Evolutionary conservation across 441 rosid genomes (phyloP), one percentile per base, ranked within the genome.

Genomic region (Kokia cookei): DNA sequence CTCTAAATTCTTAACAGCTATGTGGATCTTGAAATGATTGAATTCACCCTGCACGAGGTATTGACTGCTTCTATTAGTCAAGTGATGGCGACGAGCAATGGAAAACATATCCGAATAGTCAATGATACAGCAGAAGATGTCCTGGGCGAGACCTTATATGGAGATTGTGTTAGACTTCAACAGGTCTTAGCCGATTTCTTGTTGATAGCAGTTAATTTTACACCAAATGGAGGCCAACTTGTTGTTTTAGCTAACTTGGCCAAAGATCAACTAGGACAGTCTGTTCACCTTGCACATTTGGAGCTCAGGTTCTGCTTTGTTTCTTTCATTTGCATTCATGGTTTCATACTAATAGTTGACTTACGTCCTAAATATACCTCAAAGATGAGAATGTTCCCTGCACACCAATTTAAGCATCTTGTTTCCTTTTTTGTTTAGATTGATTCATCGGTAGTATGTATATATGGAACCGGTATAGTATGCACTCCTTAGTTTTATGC

Each of bases 151-250:
- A 89, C 89, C 59, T 82, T 94, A 29, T 91, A 86, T 71, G 97
- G 98, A 63, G 98, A 94, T 79, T 82, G 93, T 78, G 74, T 88
- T 51, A 87, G 97, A 82, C 91, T 94, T 84, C 98, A 94, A 76
- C 98, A 94, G 82, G 87, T 92, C 59, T 67, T 94, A 63, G 90
- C 95, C 29, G 94, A 92, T 83, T 90, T 94, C 88, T 82, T 94
- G 81, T 53, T 71, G 50, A 75, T 82, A 77, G 87, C 96, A 17
- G 86, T 92, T 37, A 85, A 83, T 80, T 91, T 72, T 74, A 83
- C 93, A 35, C 90, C 94, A 67, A 71, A 79, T 3, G 95, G 96
- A 72, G 92, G 90, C 64, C 91, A 87, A 76, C 81, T 95, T 29
- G 24, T 69, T 27, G 51, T 93, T 73, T 76, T 88, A 77, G 87